Percentiles rank a stretch among this genome's conserved stretches.
These are phyloP conservation scores for Neurospora pannonica DNA, from an alignment of 495 filamentous ascomycete species.

Conservation along the genomic window DNA sequence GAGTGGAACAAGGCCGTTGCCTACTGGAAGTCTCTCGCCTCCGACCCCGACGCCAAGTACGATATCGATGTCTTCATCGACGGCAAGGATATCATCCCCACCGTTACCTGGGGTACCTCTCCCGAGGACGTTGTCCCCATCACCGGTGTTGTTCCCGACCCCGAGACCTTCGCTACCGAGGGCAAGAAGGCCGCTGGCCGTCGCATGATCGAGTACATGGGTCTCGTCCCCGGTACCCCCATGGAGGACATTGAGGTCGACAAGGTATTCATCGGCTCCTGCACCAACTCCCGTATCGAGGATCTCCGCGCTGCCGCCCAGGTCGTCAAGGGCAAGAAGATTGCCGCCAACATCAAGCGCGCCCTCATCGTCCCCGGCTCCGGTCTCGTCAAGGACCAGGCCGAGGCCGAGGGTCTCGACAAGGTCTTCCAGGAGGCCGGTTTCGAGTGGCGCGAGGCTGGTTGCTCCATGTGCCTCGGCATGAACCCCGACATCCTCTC, in stretches of 20 bases:
- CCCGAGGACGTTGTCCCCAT: conserved; percentile 95
- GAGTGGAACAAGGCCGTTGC: conserved; percentile 85
- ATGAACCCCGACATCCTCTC: conserved; percentile 99
- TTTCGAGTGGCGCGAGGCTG: conserved; percentile 97
- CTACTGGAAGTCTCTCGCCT: conserved; percentile 82
- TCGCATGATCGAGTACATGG: conserved; percentile 93
- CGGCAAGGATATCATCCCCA: conserved; percentile 85
- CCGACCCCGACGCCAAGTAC: conserved; percentile 76
- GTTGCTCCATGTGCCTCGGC: conserved; percentile 96
- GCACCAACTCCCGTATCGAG: conserved; percentile 95
- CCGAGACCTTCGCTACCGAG: conserved; percentile 72
- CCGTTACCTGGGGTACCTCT: conserved; percentile 93
- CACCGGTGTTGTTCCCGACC: conserved; percentile 78
- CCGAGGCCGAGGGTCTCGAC: conserved; percentile 85
- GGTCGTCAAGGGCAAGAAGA: conserved; percentile 75
- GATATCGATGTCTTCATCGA: conserved; percentile 82
- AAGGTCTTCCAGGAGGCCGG: conserved; percentile 86
- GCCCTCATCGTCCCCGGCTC: conserved; percentile 96
- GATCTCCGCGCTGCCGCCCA: conserved; percentile 83
- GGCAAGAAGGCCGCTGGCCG: conserved; percentile 67
- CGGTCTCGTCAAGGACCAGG: conserved; percentile 86
- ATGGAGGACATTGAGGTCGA: conserved; percentile 88
- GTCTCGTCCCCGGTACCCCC: conserved; percentile 68
- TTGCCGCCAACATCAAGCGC: conserved; percentile 79
- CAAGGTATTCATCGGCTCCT: conserved; percentile 97